These are phyloP conservation scores for Hygrocybe coccinea DNA, from an alignment of 768 basidiomycete species.

Conservation along the genomic window DNA sequence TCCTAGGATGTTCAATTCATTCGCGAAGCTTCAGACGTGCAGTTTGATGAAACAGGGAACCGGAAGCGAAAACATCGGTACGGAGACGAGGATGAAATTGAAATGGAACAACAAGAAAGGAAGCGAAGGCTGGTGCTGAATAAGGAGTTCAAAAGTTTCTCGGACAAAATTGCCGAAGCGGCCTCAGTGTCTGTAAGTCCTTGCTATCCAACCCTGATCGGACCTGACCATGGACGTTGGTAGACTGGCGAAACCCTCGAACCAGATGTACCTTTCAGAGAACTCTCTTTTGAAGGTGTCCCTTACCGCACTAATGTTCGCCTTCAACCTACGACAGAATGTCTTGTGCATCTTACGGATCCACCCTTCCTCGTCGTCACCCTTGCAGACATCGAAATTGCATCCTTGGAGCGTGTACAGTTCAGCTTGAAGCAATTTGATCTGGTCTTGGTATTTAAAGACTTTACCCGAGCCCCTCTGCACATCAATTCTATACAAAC, in stretches of 20 bases:
- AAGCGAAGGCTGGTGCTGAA: slow-evolving; percentile 85
- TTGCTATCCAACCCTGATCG: neutral
- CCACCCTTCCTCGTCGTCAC: slow-evolving; percentile 96
- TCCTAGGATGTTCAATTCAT: slow-evolving; percentile 93
- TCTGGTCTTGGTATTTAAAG: slow-evolving; percentile 94
- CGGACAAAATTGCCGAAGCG: slow-evolving; percentile 87
- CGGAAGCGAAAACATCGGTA: slow-evolving; percentile 95
- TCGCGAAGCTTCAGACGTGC: slow-evolving; percentile 94
- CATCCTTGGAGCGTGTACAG: slow-evolving; percentile 93
- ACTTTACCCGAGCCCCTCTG: slow-evolving; percentile 86
- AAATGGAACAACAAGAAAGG: slow-evolving; percentile 96
- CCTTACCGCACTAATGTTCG: slow-evolving; percentile 93
- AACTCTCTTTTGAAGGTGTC: slow-evolving; percentile 94
- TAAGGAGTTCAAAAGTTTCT: slow-evolving; percentile 90
- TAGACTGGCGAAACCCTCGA: slow-evolving; percentile 79
- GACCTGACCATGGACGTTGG: slow-evolving; percentile 1
- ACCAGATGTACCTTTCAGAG: slow-evolving; percentile 94
- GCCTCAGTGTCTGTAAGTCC: slow-evolving; percentile 63
- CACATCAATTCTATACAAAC: slow-evolving; percentile 97
- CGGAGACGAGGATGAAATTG: slow-evolving; percentile 98
- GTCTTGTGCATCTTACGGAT: slow-evolving; percentile 91
- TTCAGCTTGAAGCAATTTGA: slow-evolving; percentile 96
- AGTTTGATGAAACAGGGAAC: slow-evolving; percentile 99
- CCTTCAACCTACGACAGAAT: slow-evolving; percentile 94
- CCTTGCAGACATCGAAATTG: slow-evolving; percentile 90